Percentiles rank a stretch among this genome's conserved stretches.
Conservation (phyloP, 495 filamentous ascomycete genomes). For the Penicillium argentinense region DNA sequence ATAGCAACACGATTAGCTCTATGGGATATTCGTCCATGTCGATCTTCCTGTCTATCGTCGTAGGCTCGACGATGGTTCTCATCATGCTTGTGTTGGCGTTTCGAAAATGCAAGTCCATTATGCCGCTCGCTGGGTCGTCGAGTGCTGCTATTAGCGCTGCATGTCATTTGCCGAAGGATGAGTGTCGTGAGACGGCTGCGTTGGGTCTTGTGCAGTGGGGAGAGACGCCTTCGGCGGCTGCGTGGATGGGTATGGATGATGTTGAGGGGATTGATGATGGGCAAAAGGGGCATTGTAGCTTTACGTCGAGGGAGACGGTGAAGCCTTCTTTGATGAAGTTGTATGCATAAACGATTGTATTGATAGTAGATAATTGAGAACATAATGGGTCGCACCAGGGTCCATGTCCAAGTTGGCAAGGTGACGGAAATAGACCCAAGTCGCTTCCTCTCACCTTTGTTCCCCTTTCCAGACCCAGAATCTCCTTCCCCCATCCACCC, state of each 20-base stretch:
- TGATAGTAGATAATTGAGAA: background rate
- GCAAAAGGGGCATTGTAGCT: constrained; percentile 13
- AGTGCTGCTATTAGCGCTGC: constrained; percentile 48
- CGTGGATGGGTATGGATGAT: background rate
- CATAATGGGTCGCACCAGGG: no score
- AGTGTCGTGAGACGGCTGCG: background rate
- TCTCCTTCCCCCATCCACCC: no score
- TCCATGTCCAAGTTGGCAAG: no score
- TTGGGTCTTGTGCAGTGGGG: constrained; percentile 10
- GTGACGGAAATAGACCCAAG: no score
- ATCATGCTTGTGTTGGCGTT: constrained; percentile 12
- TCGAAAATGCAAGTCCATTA: constrained; percentile 26
- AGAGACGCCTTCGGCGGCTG: background rate
- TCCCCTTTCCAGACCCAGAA: no score
- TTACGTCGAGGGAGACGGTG: constrained; percentile 5
- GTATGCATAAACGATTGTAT: constrained; percentile 8
- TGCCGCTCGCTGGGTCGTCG: constrained; percentile 43
- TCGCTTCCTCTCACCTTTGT: no score
- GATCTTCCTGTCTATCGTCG: constrained; percentile 24
- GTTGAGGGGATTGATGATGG: background rate
- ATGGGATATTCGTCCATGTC: constrained; percentile 31
- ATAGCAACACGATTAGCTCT: background rate
- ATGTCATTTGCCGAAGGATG: constrained; percentile 10
- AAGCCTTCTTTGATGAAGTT: constrained; percentile 11
- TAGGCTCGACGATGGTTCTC: constrained; percentile 20